Base-by-base conservation (phyloP, 208 protist genomes). In the Herpetomonas tarakana region DNA sequence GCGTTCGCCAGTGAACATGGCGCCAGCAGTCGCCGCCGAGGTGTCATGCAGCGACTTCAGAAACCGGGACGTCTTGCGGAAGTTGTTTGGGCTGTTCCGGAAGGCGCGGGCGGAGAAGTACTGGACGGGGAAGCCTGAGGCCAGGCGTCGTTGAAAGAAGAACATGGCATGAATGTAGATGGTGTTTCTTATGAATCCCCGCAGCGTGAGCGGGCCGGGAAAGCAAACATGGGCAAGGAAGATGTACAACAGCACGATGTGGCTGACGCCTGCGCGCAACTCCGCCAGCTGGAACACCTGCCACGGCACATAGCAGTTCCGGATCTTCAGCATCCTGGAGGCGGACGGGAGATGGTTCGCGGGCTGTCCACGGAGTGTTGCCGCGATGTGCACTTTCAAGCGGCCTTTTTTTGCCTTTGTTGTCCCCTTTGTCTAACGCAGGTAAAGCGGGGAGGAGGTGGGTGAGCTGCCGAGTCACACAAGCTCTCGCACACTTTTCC, bases 131-230 rank as follows among this genome's bases (percentile, higher is more conserved):
- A 78, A 29, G n/a, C 76, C 76, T 14, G 76, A 83, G 45, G 76
- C 76, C 27, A 83, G 39, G 24, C 76, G 71, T 24, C 71, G 62
- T 28, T 75, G 76, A 12, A 78, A 62, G 49, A 73, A 73, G 31
- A 78, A 76, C 71, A 83, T 73, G 39, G 22, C 60, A 1, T 24
- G 53, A 3, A 73, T 49, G 52, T 76, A 83, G 7, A 6, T 31
- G 9, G 39, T 26, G 14, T 65, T 31, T 2, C 55, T n/a, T 0
- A 41, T 29, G 18, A 41, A 30, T 14, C 64, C 59, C 0, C 24
- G 1, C 46, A 39, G 14, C 18, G 39, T 67, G 28, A 64, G 45
- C 35, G 6, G 9, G 35, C 35, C 49, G 9, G 21, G 46, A 18
- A 52, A 52, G 18, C 46, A 26, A 6, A 52, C 6, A 11, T 16